These are phyloP conservation scores for Malassezia vespertilionis DNA, from an alignment of 1,284 basidiomycete genomes.

Conservation along the genomic window DNA sequence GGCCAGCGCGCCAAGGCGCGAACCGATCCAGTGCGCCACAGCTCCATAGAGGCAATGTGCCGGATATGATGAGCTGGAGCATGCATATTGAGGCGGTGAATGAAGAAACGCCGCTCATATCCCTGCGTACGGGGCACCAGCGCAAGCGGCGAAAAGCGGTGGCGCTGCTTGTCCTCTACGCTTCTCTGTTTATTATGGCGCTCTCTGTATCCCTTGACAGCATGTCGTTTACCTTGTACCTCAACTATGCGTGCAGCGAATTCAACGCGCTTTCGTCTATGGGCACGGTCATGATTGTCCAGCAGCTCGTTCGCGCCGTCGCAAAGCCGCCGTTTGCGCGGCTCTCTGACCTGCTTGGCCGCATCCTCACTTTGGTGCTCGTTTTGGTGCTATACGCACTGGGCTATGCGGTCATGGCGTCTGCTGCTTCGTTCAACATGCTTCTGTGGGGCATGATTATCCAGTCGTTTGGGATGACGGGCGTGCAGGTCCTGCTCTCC, in stretches of 20 bases:
- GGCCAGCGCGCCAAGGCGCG: not conserved
- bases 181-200: slow-evolving; percentile 56
- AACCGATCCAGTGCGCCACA: not conserved
- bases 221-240: slow-evolving; percentile 52
- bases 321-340: slow-evolving; percentile 72
- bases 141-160: slow-evolving; percentile 6
- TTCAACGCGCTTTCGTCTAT: slow-evolving; percentile 48
- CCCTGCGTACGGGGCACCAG: slow-evolving; percentile 5
- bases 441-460: slow-evolving; percentile 54
- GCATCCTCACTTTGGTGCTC: slow-evolving; percentile 55
- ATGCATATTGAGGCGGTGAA: slow-evolving; percentile 9
- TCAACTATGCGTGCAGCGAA: slow-evolving; percentile 44
- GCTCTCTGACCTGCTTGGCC: slow-evolving; percentile 58
- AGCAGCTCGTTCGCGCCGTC: slow-evolving; percentile 53
- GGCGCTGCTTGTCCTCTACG: slow-evolving; percentile 8
- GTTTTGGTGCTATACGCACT: slow-evolving; percentile 52
- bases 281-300: slow-evolving; percentile 45
- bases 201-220: slow-evolving; percentile 56
- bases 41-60: not conserved
- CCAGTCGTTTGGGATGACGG: slow-evolving; percentile 48
- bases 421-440: slow-evolving; percentile 54
- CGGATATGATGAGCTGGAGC: slow-evolving; percentile 11
- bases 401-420: slow-evolving; percentile 60
- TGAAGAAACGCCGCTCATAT: slow-evolving; percentile 11
- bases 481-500: slow-evolving; percentile 50